Percentiles rank a stretch among this genome's conserved stretches.
phyloP scores from a whole-genome alignment of 1,284 basidiomycete genomes.

The Puccinia novopanici region DNA sequence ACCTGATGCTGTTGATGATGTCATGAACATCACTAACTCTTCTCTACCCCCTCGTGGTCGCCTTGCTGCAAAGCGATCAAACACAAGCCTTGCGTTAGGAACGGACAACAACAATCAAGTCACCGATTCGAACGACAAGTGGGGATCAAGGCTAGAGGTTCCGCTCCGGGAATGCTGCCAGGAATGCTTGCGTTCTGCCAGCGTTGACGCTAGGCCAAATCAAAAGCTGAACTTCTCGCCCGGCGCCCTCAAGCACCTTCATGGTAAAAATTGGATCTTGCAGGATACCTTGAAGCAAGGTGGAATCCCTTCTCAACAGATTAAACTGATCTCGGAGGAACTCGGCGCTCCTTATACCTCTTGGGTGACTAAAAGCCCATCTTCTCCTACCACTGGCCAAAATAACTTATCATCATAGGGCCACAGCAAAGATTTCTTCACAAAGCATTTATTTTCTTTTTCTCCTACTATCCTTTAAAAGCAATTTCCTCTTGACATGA shows the following conservation, averaged over 20 bases:
- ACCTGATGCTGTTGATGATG: background rate
- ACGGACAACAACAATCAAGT: background rate
- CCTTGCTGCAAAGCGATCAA: background rate
- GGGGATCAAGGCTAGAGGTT: background rate
- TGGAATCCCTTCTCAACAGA: slow-evolving; percentile 12
- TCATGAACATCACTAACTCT: background rate
- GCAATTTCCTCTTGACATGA: background rate
- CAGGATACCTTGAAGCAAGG: slow-evolving; percentile 22
- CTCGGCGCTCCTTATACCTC: slow-evolving; percentile 1
- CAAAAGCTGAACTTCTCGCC: background rate
- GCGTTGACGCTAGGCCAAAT: background rate
- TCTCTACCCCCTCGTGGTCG: background rate
- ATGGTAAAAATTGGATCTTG: slow-evolving; percentile 24
- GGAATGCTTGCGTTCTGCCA: slow-evolving; percentile 8
- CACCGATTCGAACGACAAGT: background rate
- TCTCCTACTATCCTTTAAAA: background rate
- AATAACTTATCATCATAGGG: background rate
- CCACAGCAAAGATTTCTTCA: background rate
- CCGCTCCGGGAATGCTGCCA: slow-evolving; percentile 18
- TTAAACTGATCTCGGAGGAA: slow-evolving; percentile 17
- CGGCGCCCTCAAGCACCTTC: slow-evolving; percentile 18
- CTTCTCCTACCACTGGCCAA: background rate
- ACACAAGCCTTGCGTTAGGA: background rate
- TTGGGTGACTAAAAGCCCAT: slow-evolving; percentile 8
- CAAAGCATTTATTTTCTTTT: background rate